Conservation (phyloP, 1,284 basidiomycete genomes). For the Apiotrichum sp. region DNA sequence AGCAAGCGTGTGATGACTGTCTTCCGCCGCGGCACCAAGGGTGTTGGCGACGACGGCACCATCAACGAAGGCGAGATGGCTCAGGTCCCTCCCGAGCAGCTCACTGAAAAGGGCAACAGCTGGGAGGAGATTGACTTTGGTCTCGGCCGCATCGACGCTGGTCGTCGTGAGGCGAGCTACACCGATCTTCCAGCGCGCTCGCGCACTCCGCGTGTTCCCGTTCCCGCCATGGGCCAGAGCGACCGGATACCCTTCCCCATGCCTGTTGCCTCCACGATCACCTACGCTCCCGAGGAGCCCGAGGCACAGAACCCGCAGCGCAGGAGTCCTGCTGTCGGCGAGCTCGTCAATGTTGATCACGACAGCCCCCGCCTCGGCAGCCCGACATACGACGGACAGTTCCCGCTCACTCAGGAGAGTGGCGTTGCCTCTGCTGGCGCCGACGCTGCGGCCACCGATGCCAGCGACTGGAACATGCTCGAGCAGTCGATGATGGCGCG, state of each 20-base stretch:
- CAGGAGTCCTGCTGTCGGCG: not conserved
- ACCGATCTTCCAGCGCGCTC: constrained; percentile 14
- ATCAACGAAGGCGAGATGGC: constrained; percentile 22
- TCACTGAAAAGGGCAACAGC: constrained; percentile 28
- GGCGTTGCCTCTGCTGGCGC: constrained; percentile 6
- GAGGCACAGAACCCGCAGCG: not conserved
- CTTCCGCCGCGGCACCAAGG: constrained; percentile 18
- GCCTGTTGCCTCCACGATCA: constrained; percentile 21
- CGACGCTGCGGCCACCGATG: constrained; percentile 15
- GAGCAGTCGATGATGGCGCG: constrained; percentile 25
- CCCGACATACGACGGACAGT: constrained; percentile 16
- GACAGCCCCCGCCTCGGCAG: constrained; percentile 14
- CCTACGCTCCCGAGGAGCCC: constrained; percentile 12
- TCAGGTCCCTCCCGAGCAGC: constrained; percentile 16
- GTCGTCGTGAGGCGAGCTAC: constrained; percentile 16
- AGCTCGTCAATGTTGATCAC: constrained; percentile 18
- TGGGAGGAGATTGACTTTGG: constrained; percentile 49
- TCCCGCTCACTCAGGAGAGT: constrained; percentile 5
- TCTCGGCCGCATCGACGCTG: constrained; percentile 42
- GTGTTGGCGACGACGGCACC: constrained; percentile 20
- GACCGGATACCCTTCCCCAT: constrained; percentile 12
- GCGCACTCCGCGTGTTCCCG: not conserved
- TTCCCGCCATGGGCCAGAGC: not conserved
- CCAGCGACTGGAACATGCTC: constrained; percentile 36
- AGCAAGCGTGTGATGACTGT: constrained; percentile 15